Evolutionary conservation across 164 flowering plant species (phyloP).

Genomic region (Vitis rotundifolia): DNA sequence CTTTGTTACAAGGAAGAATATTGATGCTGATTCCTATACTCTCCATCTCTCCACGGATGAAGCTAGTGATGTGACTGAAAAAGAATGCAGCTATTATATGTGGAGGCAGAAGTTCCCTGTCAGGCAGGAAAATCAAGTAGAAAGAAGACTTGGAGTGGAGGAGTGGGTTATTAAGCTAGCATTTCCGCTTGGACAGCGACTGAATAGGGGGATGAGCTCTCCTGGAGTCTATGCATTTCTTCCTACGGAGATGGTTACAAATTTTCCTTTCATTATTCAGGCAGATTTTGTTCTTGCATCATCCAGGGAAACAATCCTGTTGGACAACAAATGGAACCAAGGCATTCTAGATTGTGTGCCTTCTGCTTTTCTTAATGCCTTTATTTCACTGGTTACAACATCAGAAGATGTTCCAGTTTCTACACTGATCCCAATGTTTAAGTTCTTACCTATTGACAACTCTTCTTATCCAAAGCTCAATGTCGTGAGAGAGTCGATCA

Average conservation of each 20-base stretch:
- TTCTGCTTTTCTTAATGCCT: slow-evolving; percentile 52
- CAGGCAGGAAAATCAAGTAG: slow-evolving; percentile 35
- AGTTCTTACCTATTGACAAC: slow-evolving; percentile 40
- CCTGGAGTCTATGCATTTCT: slow-evolving; percentile 64
- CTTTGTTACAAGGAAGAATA: slow-evolving; percentile 46
- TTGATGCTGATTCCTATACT: slow-evolving; percentile 62
- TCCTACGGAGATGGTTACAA: slow-evolving; percentile 71
- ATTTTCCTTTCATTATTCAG: slow-evolving; percentile 62
- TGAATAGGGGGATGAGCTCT: slow-evolving; percentile 34
- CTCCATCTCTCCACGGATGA: slow-evolving; percentile 53
- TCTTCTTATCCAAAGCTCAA: slow-evolving; percentile 40
- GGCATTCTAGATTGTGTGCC: slow-evolving; percentile 62
- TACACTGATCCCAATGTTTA: slow-evolving; percentile 31
- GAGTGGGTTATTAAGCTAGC: slow-evolving; percentile 60
- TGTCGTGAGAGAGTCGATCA: slow-evolving; percentile 42
- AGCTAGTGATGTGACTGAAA: slow-evolving; percentile 10
- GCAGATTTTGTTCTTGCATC: slow-evolving; percentile 61
- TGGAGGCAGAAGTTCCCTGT: slow-evolving; percentile 73
- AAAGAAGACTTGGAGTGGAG: slow-evolving; percentile 43
- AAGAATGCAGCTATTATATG: slow-evolving; percentile 56
- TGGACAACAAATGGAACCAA: slow-evolving; percentile 56
- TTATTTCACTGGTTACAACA: slow-evolving; percentile 38
- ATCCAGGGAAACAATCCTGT: slow-evolving; percentile 51
- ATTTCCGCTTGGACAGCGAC: slow-evolving; percentile 52
- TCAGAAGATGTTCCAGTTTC: slow-evolving; percentile 43